Percentiles rank a stretch among this genome's conserved stretches.
phyloP scores from a whole-genome alignment of 768 basidiomycete genomes.

The Agaricus blazei region DNA sequence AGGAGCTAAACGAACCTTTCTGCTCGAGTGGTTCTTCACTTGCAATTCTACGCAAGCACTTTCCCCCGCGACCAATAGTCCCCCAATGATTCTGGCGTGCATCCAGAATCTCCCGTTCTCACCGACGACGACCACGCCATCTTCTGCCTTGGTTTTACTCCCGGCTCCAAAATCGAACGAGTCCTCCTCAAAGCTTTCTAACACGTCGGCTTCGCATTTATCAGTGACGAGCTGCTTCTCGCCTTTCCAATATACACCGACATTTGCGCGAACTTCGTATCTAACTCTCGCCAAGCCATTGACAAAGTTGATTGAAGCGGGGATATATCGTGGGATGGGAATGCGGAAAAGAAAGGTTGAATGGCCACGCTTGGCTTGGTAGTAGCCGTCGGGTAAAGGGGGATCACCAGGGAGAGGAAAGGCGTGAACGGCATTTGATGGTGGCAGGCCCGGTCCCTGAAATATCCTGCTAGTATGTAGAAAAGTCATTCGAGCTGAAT shows the following conservation, averaged over 20 bases:
- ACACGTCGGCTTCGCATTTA: conserved; percentile 56
- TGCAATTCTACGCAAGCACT: conserved; percentile 69
- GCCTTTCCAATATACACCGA: conserved; percentile 71
- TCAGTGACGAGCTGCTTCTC: conserved; percentile 66
- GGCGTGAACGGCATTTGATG: conserved; percentile 76
- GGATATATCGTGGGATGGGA: conserved; percentile 60
- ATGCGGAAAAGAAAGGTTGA: conserved; percentile 82
- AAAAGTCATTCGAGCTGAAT: conserved; percentile 77
- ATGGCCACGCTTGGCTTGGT: conserved; percentile 68
- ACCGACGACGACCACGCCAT: conserved; percentile 55
- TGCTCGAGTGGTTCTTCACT: conserved; percentile 77
- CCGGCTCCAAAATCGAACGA: conserved; percentile 19
- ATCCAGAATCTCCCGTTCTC: conserved; percentile 81
- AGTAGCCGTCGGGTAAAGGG: conserved; percentile 57
- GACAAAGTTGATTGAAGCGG: conserved; percentile 69
- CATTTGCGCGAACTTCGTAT: conserved; percentile 72
- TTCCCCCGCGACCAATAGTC: conserved; percentile 60
- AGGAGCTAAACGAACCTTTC: conserved; percentile 49
- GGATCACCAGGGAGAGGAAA: conserved; percentile 55
- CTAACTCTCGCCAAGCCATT: conserved; percentile 60
- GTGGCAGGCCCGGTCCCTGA: conserved; percentile 77
- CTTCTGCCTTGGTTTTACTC: conserved; percentile 31
- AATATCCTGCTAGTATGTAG: conserved; percentile 66
- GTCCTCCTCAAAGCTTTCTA: conserved; percentile 46
- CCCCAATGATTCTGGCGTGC: conserved; percentile 61